phyloP scores from a whole-genome alignment of 805 yeast species.

The Starmerella asiatica region DNA sequence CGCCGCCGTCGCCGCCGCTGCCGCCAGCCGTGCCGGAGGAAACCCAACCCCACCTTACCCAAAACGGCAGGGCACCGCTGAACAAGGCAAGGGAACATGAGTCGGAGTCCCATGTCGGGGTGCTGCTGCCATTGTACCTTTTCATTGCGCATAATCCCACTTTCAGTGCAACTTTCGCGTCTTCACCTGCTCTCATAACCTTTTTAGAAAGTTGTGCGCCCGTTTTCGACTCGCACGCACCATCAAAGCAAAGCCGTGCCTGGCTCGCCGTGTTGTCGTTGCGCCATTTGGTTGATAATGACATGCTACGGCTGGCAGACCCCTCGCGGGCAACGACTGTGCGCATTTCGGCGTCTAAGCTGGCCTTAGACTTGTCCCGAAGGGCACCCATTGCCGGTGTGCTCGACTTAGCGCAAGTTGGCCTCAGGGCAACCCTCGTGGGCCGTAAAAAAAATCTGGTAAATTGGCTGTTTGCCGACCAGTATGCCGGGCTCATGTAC shows the following conservation, averaged over 20 bases:
- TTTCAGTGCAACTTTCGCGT: slow-evolving; percentile 24
- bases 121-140: slow-evolving; percentile 25
- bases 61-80: no score
- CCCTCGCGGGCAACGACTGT: slow-evolving; percentile 8
- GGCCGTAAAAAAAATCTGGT: neutral
- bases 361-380: slow-evolving; percentile 18
- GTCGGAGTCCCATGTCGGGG: neutral
- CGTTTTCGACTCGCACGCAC: slow-evolving; percentile 20
- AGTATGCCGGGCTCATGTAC: slow-evolving; percentile 19
- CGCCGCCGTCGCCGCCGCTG: neutral
- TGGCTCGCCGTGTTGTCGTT: slow-evolving; percentile 24
- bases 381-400: slow-evolving; percentile 26
- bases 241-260: slow-evolving; percentile 23
- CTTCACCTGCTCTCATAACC: slow-evolving; percentile 21
- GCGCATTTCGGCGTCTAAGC: slow-evolving; percentile 14
- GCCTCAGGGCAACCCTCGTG: slow-evolving; percentile 24
- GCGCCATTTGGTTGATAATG: slow-evolving; percentile 24
- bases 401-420: slow-evolving; percentile 25
- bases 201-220: slow-evolving; percentile 25
- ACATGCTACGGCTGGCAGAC: slow-evolving; percentile 8
- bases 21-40: neutral
- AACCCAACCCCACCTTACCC: neutral
- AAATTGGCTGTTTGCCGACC: slow-evolving; percentile 24
- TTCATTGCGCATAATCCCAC: slow-evolving; percentile 28
- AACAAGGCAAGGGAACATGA: neutral